phyloP scores from a whole-genome alignment of 1,284 basidiomycete genomes.

The Lignosus rhinocerotis region DNA sequence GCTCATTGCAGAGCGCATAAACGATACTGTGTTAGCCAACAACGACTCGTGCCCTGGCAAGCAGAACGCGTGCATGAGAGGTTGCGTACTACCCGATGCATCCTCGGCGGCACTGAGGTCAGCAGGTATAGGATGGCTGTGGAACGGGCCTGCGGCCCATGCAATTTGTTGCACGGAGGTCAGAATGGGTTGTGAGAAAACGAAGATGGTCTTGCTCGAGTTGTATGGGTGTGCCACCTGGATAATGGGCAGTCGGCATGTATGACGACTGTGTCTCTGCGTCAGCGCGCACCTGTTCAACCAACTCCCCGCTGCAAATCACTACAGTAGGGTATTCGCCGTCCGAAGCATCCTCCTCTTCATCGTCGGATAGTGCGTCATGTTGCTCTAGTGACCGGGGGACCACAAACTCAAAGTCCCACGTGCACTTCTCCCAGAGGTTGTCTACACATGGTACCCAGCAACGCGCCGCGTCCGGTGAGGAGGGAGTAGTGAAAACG shows the following conservation, averaged over 20 bases:
- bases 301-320: conserved; percentile 90
- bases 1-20: conserved; percentile 87
- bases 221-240: conserved; percentile 93
- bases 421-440: conserved; percentile 95
- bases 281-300: conserved; percentile 76
- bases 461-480: conserved; percentile 87
- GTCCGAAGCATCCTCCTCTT: conserved; percentile 39
- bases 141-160: conserved; percentile 95
- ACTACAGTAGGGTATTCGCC: conserved; percentile 80
- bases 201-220: conserved; percentile 92
- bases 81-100: conserved; percentile 67
- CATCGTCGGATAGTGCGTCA: conserved; percentile 49
- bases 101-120: conserved; percentile 60
- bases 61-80: conserved; percentile 92
- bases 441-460: conserved; percentile 98
- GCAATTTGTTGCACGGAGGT: conserved; percentile 96
- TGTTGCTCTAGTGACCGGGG: conserved; percentile 82
- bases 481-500: conserved; percentile 87
- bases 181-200: conserved; percentile 86
- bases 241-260: not conserved
- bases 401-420: conserved; percentile 97
- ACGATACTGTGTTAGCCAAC: conserved; percentile 69
- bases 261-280: not conserved
- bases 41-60: conserved; percentile 84
- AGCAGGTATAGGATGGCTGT: conserved; percentile 72